A percentile compares a stretch with the other conserved stretches of the same genome.
Conservation (phyloP, 192 early-diverging fungal genomes). For the Coemansia sp. region DNA sequence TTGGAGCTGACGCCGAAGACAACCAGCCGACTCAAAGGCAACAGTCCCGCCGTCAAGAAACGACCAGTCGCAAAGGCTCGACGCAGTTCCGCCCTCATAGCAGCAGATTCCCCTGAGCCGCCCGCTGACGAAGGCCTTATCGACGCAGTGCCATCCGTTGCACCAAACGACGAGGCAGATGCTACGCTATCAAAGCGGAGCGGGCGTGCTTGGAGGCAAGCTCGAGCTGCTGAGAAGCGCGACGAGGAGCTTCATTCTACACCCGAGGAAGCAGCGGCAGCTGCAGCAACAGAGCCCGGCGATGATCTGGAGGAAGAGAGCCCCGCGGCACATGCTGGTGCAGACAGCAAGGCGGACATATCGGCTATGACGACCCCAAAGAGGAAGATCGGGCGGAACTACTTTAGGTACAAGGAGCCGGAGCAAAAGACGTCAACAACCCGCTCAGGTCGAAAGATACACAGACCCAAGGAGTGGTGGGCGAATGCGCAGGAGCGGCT, state of each 20-base stretch:
- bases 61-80: background rate
- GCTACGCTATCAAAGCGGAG: background rate
- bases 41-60: background rate
- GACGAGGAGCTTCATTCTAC: background rate
- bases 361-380: constrained; percentile 10
- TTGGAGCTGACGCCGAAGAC: background rate
- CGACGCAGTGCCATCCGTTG: background rate
- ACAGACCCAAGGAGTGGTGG: constrained; percentile 49
- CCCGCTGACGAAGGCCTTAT: background rate
- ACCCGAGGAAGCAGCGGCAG: background rate
- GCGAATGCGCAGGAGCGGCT: constrained; percentile 48
- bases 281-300: background rate
- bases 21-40: constrained; percentile 4
- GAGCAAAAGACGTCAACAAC: constrained; percentile 27
- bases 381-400: constrained; percentile 10
- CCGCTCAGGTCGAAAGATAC: constrained; percentile 48
- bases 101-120: background rate
- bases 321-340: background rate
- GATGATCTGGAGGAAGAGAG: background rate
- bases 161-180: background rate
- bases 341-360: background rate
- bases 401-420: constrained; percentile 25
- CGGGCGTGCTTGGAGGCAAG: background rate
- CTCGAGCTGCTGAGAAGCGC: background rate
- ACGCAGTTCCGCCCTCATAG: background rate